Evolutionary conservation across 1,284 basidiomycete species (phyloP).

Genomic region (Chondrostereum purpureum): DNA sequence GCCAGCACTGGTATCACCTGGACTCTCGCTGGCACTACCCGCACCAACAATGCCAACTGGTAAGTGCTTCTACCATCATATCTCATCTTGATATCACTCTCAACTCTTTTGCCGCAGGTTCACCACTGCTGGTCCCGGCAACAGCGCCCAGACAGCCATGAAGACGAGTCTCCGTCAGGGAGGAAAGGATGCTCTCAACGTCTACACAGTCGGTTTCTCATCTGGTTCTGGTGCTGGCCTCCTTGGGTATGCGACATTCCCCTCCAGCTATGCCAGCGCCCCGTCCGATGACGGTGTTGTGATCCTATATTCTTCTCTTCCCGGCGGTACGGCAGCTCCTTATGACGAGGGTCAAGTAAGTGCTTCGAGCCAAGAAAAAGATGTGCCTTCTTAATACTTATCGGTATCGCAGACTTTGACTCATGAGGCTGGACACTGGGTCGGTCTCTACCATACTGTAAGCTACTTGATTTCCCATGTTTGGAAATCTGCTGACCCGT

Average conservation of each 20-base stretch:
- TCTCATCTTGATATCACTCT: too few relatives aligned
- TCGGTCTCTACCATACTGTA: neutral
- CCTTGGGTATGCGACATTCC: slow-evolving; percentile 13
- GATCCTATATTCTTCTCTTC: slow-evolving; percentile 6
- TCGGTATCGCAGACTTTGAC: slow-evolving; percentile 23
- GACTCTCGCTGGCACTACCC: slow-evolving; percentile 34
- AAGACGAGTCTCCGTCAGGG: slow-evolving; percentile 7
- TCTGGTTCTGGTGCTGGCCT: neutral
- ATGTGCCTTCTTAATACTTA: slow-evolving; percentile 2
- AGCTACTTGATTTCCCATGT: slow-evolving; percentile 21
- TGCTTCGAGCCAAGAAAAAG: too few relatives aligned
- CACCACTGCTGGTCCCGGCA: slow-evolving; percentile 33
- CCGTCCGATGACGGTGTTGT: slow-evolving; percentile 15
- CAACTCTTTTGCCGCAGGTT: too few relatives aligned
- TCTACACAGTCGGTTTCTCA: slow-evolving; percentile 7
- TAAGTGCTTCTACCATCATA: slow-evolving; percentile 21
- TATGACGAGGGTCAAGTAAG: neutral
- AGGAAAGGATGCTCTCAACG: slow-evolving; percentile 4
- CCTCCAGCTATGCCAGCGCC: slow-evolving; percentile 9
- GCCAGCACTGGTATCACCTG: slow-evolving; percentile 35
- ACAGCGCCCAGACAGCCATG: slow-evolving; percentile 15
- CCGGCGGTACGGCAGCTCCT: slow-evolving; percentile 3
- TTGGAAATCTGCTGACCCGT: slow-evolving; percentile 20
- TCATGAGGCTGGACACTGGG: slow-evolving; percentile 35
- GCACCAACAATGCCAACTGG: slow-evolving; percentile 42